Evolutionary conservation across 441 rosid genomes (phyloP).

Genomic region (Lagerstroemia fauriei): DNA sequence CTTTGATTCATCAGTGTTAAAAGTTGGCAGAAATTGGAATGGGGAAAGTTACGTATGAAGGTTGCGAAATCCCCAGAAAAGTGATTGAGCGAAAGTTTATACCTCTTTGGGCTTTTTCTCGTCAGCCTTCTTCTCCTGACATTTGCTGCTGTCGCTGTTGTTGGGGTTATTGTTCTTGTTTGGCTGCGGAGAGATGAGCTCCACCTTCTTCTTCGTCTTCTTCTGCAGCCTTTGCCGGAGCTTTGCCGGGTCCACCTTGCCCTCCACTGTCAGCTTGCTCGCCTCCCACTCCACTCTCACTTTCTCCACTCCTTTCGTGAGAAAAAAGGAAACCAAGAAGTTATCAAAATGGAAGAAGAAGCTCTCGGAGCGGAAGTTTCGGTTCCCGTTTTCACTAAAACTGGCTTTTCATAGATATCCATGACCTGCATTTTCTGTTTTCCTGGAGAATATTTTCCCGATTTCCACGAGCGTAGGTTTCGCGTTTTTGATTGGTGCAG

Average conservation of each 20-base stretch:
- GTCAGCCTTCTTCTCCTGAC: conserved; percentile 33
- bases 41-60: neutral
- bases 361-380: neutral
- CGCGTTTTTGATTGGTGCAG: neutral
- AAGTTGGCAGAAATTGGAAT: neutral
- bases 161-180: conserved; percentile 41
- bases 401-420: neutral
- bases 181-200: conserved; percentile 56
- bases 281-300: conserved; percentile 40
- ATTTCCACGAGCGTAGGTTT: neutral
- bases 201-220: conserved; percentile 48
- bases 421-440: neutral
- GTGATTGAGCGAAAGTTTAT: too few relatives aligned
- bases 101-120: conserved; percentile 43
- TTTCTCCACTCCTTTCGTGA: conserved; percentile 41
- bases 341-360: neutral
- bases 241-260: conserved; percentile 45
- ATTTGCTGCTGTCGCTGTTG: conserved; percentile 23
- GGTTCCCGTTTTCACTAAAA: neutral
- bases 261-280: conserved; percentile 46
- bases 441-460: neutral
- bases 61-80: neutral
- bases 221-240: conserved; percentile 40
- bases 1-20: neutral
- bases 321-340: neutral